Conservation (phyloP, 352 stramenopile genomes). For the Phytophthora sp. region DNA sequence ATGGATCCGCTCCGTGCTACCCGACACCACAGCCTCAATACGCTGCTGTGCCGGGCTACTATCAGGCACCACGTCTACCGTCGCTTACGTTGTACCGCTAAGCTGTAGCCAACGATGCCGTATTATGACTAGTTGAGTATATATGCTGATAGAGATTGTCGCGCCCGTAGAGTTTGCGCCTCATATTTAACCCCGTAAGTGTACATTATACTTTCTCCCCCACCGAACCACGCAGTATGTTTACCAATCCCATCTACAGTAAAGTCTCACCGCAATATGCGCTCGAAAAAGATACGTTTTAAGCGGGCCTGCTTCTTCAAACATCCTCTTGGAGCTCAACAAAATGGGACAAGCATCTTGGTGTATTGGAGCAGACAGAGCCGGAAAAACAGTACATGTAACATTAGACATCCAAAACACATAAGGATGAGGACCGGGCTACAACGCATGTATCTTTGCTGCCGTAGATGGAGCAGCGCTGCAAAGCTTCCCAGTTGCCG, state of each 20-base stretch:
- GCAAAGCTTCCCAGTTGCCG: slow-evolving; percentile 18
- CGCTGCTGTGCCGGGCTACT: slow-evolving; percentile 18
- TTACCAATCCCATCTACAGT: neutral
- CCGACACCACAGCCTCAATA: slow-evolving; percentile 26
- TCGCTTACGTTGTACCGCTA: slow-evolving; percentile 46
- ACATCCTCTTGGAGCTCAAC: slow-evolving; percentile 19
- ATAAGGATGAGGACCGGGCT: neutral
- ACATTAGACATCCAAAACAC: slow-evolving; percentile 7
- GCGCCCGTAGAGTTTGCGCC: slow-evolving; percentile 26
- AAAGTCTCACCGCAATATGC: too few relatives aligned
- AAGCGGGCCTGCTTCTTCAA: slow-evolving; percentile 8
- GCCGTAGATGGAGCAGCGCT: slow-evolving; percentile 1
- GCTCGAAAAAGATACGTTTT: slow-evolving; percentile 7
- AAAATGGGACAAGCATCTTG: neutral
- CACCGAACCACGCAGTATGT: slow-evolving; percentile 2
- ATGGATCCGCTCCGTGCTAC: slow-evolving; percentile 18
- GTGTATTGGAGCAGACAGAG: slow-evolving; percentile 1
- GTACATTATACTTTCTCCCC: slow-evolving; percentile 22
- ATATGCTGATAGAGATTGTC: slow-evolving; percentile 29
- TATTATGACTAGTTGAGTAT: slow-evolving; percentile 34
- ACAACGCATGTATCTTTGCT: slow-evolving; percentile 6
- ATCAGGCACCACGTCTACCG: slow-evolving; percentile 31
- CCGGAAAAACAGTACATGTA: neutral
- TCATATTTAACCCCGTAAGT: slow-evolving; percentile 39
- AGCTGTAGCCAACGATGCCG: slow-evolving; percentile 10